Conservation (phyloP, 2,329 filamentous ascomycete species). For the Hypoxylon sp. region DNA sequence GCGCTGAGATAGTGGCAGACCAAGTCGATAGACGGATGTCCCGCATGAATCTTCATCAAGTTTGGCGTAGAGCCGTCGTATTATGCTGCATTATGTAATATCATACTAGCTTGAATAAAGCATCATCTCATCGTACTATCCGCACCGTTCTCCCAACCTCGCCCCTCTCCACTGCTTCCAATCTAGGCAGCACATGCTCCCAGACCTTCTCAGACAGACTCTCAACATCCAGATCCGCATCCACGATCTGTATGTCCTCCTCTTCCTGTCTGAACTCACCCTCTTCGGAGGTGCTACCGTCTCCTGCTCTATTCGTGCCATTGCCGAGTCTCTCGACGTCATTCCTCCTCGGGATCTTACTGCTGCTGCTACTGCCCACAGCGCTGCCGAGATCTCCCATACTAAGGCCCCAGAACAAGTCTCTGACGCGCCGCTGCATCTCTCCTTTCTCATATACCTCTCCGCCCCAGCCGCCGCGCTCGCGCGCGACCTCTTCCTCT, state of each 20-base stretch:
- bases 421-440: conserved; percentile 84
- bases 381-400: conserved; percentile 59
- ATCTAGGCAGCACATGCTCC: conserved; percentile 61
- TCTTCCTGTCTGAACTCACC: conserved; percentile 62
- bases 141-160: conserved; percentile 63
- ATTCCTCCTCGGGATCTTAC: conserved; percentile 25
- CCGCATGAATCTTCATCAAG: background rate
- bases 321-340: conserved; percentile 39
- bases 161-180: conserved; percentile 65
- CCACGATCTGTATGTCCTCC: conserved; percentile 67
- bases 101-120: background rate
- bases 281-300: conserved; percentile 43
- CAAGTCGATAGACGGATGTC: background rate
- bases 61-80: background rate
- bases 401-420: conserved; percentile 74
- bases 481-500: conserved; percentile 76
- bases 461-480: conserved; percentile 86
- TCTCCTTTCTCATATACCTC: conserved; percentile 89
- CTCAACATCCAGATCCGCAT: conserved; percentile 67
- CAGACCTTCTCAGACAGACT: conserved; percentile 70
- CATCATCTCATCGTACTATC: conserved; percentile 54
- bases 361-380: conserved; percentile 30
- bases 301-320: conserved; percentile 35
- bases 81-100: background rate
- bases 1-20: background rate